These are phyloP conservation scores for Tubosaeta sp. DNA, from an alignment of 768 basidiomycete species.

Conservation along the genomic window DNA sequence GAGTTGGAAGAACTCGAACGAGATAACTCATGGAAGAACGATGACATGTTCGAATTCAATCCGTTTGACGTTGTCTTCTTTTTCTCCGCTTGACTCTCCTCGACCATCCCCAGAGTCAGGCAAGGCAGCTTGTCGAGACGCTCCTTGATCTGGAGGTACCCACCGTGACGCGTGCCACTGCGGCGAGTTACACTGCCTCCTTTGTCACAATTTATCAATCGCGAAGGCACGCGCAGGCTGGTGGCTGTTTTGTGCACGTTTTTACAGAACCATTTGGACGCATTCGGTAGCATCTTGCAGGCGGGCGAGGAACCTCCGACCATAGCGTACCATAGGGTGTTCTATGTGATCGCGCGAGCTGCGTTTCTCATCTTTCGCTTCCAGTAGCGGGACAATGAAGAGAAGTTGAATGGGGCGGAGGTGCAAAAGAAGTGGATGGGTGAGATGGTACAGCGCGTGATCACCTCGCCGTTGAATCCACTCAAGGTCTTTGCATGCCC, in stretches of 20 bases:
- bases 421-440: constrained; percentile 77
- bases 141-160: constrained; percentile 58
- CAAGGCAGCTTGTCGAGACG: constrained; percentile 93
- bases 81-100: constrained; percentile 19
- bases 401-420: constrained; percentile 54
- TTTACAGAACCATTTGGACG: constrained; percentile 70
- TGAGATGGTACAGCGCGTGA: constrained; percentile 70
- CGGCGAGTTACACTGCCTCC: constrained; percentile 89
- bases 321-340: constrained; percentile 58
- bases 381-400: constrained; percentile 84
- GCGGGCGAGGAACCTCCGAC: constrained; percentile 31
- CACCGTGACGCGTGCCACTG: constrained; percentile 82
- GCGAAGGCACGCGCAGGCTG: constrained; percentile 66
- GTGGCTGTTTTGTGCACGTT: constrained; percentile 85
- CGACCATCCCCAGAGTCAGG: constrained; percentile 31
- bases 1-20: constrained; percentile 50
- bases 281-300: constrained; percentile 50
- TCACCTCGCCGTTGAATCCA: constrained; percentile 83
- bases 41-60: constrained; percentile 68
- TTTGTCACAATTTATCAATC: constrained; percentile 82
- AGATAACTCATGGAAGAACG: constrained; percentile 47
- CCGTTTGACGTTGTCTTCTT: constrained; percentile 69
- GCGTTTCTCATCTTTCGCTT: constrained; percentile 98
- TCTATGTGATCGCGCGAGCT: constrained; percentile 90
- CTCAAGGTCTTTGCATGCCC: constrained; percentile 44